These are phyloP conservation scores for Chalaropsis ovoidea DNA, from an alignment of 2,329 filamentous ascomycete species.

Conservation along the genomic window DNA sequence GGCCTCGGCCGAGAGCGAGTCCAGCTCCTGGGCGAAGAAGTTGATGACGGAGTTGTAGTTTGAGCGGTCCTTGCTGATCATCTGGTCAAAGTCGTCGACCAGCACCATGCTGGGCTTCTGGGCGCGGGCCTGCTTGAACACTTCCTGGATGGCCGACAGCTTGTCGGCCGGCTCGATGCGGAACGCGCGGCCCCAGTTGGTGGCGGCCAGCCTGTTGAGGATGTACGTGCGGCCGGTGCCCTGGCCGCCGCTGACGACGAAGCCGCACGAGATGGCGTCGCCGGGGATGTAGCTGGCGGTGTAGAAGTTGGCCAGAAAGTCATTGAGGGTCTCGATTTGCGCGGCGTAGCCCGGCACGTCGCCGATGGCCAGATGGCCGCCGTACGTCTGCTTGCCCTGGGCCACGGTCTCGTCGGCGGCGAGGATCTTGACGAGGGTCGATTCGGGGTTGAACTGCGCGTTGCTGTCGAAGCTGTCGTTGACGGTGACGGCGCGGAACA, in stretches of 20 bases:
- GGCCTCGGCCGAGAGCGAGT: constrained; percentile 40
- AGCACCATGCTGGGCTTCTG: constrained; percentile 67
- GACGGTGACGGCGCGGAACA: constrained; percentile 20
- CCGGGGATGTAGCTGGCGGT: constrained; percentile 30
- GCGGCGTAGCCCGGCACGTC: constrained; percentile 58
- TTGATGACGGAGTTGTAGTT: constrained; percentile 43
- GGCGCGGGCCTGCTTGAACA: constrained; percentile 58
- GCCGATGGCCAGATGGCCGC: constrained; percentile 28
- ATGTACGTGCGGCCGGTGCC: constrained; percentile 79
- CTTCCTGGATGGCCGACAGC: constrained; percentile 50
- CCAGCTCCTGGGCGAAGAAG: constrained; percentile 45
- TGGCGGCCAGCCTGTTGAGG: constrained; percentile 54
- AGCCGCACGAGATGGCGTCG: constrained; percentile 41
- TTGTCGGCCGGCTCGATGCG: constrained; percentile 49
- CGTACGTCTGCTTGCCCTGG: constrained; percentile 26
- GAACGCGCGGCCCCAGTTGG: constrained; percentile 61
- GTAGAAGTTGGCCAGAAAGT: constrained; percentile 50
- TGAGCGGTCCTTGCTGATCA: constrained; percentile 52
- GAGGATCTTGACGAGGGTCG: constrained; percentile 35
- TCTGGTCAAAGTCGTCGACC: constrained; percentile 64
- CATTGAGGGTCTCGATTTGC: constrained; percentile 57
- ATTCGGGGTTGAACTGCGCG: constrained; percentile 34
- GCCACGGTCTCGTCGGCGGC: constrained; percentile 29
- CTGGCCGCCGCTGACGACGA: constrained; percentile 68
- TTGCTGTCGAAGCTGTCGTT: constrained; percentile 20